Conservation (phyloP, 2,329 filamentous ascomycete genomes). For the Cytospora mali region DNA sequence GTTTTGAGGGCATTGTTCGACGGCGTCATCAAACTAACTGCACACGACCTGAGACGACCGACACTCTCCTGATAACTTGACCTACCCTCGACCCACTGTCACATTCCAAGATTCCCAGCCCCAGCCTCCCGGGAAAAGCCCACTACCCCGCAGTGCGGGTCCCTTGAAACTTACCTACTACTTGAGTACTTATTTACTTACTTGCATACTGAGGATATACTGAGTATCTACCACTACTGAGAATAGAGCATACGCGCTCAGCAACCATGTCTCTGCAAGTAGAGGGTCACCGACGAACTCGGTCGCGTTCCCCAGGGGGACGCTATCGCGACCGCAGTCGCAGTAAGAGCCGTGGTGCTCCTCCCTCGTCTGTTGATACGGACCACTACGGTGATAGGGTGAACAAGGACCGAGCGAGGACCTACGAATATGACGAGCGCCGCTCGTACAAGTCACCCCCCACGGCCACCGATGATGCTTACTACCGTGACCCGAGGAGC, state of each 20-base stretch:
- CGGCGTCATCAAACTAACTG: neutral
- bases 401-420: constrained; percentile 34
- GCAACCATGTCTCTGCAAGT: constrained; percentile 54
- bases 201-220: neutral
- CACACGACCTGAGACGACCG: neutral
- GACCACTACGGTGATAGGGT: constrained; percentile 48
- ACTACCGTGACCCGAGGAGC: constrained; percentile 43
- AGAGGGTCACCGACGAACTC: constrained; percentile 47
- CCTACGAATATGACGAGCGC: constrained; percentile 38
- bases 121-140: constrained; percentile 13
- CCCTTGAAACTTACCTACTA: neutral
- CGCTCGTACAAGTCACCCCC: constrained; percentile 33
- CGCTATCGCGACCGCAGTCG: constrained; percentile 41
- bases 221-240: neutral
- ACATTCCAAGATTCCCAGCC: constrained; percentile 8
- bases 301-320: constrained; percentile 51
- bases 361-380: constrained; percentile 41
- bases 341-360: constrained; percentile 37
- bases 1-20: neutral
- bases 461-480: constrained; percentile 37
- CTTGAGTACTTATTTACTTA: too few species aligned
- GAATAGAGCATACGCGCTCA: neutral
- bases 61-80: neutral
- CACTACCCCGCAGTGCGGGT: constrained; percentile 25
- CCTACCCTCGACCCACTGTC: neutral